Percentiles rank a stretch among this genome's conserved stretches.
Conservation (phyloP, 1,139 yeast genomes). For the Williopsis jadinii region DNA sequence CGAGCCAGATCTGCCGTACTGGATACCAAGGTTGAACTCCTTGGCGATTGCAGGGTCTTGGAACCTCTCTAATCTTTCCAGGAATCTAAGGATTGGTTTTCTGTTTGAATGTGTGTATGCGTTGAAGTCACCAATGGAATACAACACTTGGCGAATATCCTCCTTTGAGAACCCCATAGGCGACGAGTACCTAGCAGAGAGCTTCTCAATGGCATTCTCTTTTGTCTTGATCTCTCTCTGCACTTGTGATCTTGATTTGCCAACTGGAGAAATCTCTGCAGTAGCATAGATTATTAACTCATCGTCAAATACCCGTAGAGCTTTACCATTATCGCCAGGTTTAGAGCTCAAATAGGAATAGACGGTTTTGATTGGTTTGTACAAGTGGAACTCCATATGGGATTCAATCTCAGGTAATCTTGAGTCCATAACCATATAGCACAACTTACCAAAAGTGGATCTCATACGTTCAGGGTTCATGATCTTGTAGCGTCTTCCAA, state of each 20-base stretch:
- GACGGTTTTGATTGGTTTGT: constrained; percentile 62
- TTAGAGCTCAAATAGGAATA: constrained; percentile 34
- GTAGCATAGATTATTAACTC: constrained; percentile 53
- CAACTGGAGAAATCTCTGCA: constrained; percentile 51
- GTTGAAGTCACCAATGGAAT: constrained; percentile 70
- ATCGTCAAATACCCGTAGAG: constrained; percentile 44
- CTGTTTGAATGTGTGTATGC: constrained; percentile 63
- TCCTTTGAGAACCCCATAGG: constrained; percentile 36
- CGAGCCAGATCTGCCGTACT: constrained; percentile 57
- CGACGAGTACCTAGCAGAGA: constrained; percentile 37
- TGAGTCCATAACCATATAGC: constrained; percentile 79
- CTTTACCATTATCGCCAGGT: constrained; percentile 30
- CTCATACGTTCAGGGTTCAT: constrained; percentile 78
- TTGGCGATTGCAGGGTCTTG: constrained; percentile 35
- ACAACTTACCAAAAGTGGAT: constrained; percentile 64
- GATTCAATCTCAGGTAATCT: constrained; percentile 58
- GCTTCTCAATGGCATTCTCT: constrained; percentile 52
- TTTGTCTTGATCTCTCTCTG: constrained; percentile 52
- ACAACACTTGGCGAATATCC: constrained; percentile 56
- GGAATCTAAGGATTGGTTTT: constrained; percentile 54
- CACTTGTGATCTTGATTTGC: constrained; percentile 43
- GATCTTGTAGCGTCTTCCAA: constrained; percentile 69
- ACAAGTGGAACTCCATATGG: constrained; percentile 64
- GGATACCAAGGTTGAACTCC: constrained; percentile 49
- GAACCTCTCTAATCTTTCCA: constrained; percentile 42